A percentile compares a stretch with the other conserved stretches of the same genome.
Conservation (phyloP, 192 early-diverging fungal genomes). For the Coemansia interrupta region DNA sequence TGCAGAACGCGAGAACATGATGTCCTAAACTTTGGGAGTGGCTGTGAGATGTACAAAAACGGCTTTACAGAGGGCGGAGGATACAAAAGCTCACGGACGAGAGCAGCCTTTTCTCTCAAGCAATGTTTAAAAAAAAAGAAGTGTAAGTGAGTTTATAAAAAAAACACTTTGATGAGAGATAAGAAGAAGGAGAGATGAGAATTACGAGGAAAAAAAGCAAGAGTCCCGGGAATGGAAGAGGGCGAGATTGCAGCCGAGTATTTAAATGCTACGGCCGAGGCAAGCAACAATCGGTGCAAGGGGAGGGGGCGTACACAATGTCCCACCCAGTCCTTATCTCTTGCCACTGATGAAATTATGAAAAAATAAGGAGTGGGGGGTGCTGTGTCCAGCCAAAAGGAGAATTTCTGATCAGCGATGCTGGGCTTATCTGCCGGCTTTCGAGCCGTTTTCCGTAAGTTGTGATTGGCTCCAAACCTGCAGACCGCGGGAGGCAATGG, state of each 20-base stretch:
- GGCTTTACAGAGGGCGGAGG: not conserved
- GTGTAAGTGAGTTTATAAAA: conserved; percentile 6
- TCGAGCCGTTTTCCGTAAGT: no score
- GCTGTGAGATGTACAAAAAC: not conserved
- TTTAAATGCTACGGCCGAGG: no score
- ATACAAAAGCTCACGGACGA: not conserved
- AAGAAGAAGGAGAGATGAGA: conserved; percentile 2
- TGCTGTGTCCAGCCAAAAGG: no score
- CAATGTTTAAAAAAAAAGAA: conserved; percentile 3
- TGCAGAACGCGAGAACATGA: conserved; percentile 33
- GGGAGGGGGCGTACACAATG: no score
- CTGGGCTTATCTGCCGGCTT: no score
- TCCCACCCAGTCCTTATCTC: no score
- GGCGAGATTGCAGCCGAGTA: not conserved
- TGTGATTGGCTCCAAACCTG: no score
- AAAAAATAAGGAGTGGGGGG: no score
- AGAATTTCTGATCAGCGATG: no score
- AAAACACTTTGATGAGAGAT: conserved; percentile 11
- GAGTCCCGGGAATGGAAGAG: not conserved
- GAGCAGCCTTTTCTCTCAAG: conserved; percentile 1
- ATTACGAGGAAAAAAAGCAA: not conserved
- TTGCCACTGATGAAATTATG: no score
- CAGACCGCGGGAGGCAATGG: no score
- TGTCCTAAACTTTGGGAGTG: not conserved
- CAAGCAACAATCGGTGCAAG: not conserved